A percentile compares a stretch with the other conserved stretches of the same genome.
phyloP scores from a whole-genome alignment of 768 basidiomycete species.

The Termitomyces bulborhizus region DNA sequence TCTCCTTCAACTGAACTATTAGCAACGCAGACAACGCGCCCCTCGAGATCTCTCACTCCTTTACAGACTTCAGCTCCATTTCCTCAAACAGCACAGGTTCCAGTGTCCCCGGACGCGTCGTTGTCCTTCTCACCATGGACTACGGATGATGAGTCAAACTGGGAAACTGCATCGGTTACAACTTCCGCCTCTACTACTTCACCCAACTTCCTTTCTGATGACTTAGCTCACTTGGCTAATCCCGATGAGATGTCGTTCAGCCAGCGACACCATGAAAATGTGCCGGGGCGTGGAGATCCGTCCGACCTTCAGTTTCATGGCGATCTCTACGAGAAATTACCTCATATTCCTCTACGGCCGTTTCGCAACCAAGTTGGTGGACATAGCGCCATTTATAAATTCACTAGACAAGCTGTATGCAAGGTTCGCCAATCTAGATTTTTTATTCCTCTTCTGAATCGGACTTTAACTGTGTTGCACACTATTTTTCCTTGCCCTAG shows the following conservation, averaged over 20 bases:
- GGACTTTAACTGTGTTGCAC: conserved; percentile 15
- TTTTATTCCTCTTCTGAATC: conserved; percentile 11
- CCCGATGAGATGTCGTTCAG: background rate
- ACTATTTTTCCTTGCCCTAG: conserved; percentile 34
- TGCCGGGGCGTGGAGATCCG: conserved; percentile 1
- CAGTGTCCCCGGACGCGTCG: conserved; percentile 28
- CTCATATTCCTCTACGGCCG: conserved; percentile 88
- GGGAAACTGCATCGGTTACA: conserved; percentile 64
- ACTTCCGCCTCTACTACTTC: conserved; percentile 60
- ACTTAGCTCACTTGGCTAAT: conserved; percentile 5
- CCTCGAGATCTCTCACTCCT: conserved; percentile 35
- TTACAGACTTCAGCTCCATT: conserved; percentile 23
- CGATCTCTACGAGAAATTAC: conserved; percentile 51
- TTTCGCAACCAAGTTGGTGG: conserved; percentile 99
- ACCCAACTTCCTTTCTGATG: conserved; percentile 21
- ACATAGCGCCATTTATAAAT: conserved; percentile 95
- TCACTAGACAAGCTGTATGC: conserved; percentile 95
- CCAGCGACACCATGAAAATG: background rate
- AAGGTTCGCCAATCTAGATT: conserved; percentile 59
- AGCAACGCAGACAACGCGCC: conserved; percentile 19
- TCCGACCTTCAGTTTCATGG: conserved; percentile 30
- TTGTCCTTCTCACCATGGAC: conserved; percentile 56
- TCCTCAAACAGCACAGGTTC: conserved; percentile 17
- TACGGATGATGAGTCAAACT: conserved; percentile 71
- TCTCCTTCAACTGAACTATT: conserved; percentile 12